These are phyloP conservation scores for Coleophoma eucalyptorum DNA, from an alignment of 2,329 filamentous ascomycete genomes.

Conservation along the genomic window DNA sequence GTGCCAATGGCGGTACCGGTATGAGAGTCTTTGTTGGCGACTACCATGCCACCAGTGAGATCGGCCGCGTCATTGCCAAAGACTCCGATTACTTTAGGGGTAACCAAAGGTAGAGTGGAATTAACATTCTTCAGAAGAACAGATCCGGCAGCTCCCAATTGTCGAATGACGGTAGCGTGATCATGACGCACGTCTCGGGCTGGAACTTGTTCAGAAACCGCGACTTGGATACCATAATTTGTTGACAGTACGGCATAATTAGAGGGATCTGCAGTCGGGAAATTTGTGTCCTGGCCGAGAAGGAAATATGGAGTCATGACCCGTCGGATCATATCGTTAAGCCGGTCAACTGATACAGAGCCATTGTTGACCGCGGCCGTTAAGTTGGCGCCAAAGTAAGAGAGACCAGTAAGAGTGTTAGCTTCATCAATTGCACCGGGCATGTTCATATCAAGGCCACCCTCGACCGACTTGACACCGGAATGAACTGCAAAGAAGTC, in stretches of 20 bases:
- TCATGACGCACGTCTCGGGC: slow-evolving; percentile 43
- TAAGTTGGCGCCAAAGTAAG: slow-evolving; percentile 19
- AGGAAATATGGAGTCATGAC: slow-evolving; percentile 51
- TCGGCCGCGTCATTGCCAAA: slow-evolving; percentile 53
- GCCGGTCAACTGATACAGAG: slow-evolving; percentile 57
- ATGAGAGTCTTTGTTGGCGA: slow-evolving; percentile 64
- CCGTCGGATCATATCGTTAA: slow-evolving; percentile 64
- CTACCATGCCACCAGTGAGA: slow-evolving; percentile 56
- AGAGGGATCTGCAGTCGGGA: slow-evolving; percentile 35
- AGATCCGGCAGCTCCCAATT: slow-evolving; percentile 51
- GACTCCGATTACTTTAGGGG: slow-evolving; percentile 45
- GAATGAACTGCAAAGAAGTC: slow-evolving; percentile 39
- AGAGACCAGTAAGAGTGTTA: not conserved
- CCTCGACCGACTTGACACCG: slow-evolving; percentile 33
- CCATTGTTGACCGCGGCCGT: slow-evolving; percentile 56
- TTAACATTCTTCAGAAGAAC: slow-evolving; percentile 69
- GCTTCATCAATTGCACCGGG: slow-evolving; percentile 13
- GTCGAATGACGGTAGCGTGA: slow-evolving; percentile 24
- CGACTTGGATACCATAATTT: slow-evolving; percentile 15
- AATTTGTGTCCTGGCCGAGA: slow-evolving; percentile 43
- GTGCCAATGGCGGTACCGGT: slow-evolving; percentile 54
- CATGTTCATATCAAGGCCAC: slow-evolving; percentile 38
- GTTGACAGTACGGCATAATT: slow-evolving; percentile 43
- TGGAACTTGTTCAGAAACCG: too few species aligned
- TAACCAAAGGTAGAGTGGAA: slow-evolving; percentile 42